Evolutionary conservation across 768 basidiomycete genomes (phyloP).

Genomic region (Suillus fuscotomentosus): DNA sequence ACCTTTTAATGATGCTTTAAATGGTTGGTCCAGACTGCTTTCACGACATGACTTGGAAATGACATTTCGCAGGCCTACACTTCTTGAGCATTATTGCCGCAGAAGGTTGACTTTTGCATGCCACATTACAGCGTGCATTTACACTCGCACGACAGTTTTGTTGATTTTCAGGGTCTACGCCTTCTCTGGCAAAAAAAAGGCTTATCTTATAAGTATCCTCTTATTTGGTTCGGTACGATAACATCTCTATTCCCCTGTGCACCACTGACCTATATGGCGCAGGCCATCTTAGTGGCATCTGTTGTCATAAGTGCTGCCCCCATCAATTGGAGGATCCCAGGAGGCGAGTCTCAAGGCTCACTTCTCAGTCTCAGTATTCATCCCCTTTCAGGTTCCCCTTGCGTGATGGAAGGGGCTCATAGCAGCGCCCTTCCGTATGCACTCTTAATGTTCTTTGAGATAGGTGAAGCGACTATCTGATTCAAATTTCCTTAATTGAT

Average conservation of each 20-base stretch:
- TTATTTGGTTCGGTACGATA: background rate
- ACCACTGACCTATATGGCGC: background rate
- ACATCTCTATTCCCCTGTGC: background rate
- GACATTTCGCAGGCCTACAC: background rate
- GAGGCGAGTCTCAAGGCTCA: background rate
- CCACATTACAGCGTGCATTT: background rate
- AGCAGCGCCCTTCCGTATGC: conserved; percentile 3
- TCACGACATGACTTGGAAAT: background rate
- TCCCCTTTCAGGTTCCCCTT: background rate
- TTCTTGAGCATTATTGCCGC: background rate
- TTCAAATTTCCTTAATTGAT: background rate
- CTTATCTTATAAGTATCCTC: background rate
- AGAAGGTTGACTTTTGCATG: background rate
- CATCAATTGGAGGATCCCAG: background rate
- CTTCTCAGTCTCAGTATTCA: background rate
- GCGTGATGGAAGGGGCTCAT: background rate
- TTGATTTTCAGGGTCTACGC: background rate
- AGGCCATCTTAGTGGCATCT: background rate
- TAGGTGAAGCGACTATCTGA: background rate
- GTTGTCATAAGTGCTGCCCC: background rate
- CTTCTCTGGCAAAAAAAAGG: background rate
- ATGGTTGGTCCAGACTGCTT: background rate
- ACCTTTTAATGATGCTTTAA: background rate
- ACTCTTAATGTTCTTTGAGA: conserved; percentile 4
- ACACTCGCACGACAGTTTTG: background rate